A percentile compares a stretch with the other conserved stretches of the same genome.
Evolutionary conservation across 108 stramenopile genomes (phyloP).

Genomic region (Bacterosira constricta): DNA sequence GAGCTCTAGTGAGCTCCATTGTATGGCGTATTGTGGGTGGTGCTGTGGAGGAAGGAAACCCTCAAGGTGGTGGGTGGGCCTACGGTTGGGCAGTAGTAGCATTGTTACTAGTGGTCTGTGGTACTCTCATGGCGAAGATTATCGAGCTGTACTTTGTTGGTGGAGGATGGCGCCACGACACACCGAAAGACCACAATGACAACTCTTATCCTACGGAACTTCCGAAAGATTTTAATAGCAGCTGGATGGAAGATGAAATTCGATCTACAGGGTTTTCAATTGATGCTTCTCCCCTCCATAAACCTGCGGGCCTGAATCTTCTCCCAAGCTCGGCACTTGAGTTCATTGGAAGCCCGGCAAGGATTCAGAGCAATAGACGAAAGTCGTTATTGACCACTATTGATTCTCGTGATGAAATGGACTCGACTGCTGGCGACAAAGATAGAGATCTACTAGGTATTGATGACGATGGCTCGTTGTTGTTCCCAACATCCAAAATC

Average conservation of each 20-base stretch:
- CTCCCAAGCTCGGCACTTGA: constrained; percentile 38
- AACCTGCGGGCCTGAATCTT: constrained; percentile 13
- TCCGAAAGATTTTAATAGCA: constrained; percentile 41
- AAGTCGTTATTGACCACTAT: constrained; percentile 4
- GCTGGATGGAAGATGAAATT: constrained; percentile 44
- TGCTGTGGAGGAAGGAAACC: constrained; percentile 67
- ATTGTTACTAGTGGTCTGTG: constrained; percentile 67
- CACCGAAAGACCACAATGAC: constrained; percentile 13
- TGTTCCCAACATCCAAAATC: constrained; percentile 16
- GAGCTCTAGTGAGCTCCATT: constrained; percentile 62
- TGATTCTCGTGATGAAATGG: constrained; percentile 26
- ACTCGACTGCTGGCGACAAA: constrained; percentile 1
- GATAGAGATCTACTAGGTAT: constrained; percentile 40
- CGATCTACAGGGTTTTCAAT: neutral
- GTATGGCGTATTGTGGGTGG: constrained; percentile 76
- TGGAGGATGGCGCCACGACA: constrained; percentile 30
- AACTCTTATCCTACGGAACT: constrained; percentile 7
- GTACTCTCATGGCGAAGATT: constrained; percentile 80
- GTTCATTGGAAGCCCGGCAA: constrained; percentile 29
- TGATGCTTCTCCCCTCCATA: constrained; percentile 14
- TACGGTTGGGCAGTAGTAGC: constrained; percentile 88
- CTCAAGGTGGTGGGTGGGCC: constrained; percentile 78
- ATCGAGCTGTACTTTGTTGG: constrained; percentile 79
- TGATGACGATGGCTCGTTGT: constrained; percentile 45
- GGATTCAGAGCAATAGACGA: neutral